Base-by-base conservation (phyloP, 352 stramenopile genomes). In the Globisporangium cystogenes region DNA sequence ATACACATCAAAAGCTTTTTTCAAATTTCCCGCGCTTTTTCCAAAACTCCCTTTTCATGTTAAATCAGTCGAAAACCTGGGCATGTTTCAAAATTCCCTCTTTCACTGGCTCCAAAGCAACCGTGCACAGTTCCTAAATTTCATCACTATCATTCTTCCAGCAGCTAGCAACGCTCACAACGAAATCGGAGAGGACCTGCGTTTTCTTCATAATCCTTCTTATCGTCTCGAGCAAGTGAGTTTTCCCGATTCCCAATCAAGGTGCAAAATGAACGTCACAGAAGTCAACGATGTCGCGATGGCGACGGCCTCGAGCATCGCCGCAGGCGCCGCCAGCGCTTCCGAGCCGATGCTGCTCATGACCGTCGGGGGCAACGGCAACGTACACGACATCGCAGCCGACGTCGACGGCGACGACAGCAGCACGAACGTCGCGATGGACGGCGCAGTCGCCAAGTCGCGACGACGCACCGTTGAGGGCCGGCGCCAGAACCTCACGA, bases 401-500 rank as follows among this genome's bases (percentile, higher is more conserved):
- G 12, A 18, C 14, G 33, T 10, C 33, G 33, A 39, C 33, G 33
- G 5, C 33, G 18, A 12, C 33, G 18, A 4, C 33, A 39, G 33
- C 33, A 39, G 12, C 33, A 12, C 12, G 10, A 16, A 18, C 33
- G 33, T 12, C 33, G 14, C 14, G 3, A 12, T 12, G 8, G 33
- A 18, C 33, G 26, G 26, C 5, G 26, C 26, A 5, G 26, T 29
- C 33, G 33, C 33, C 11, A 42, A 43, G 16, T 23, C 47, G 14
- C 47, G 29, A 20, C 47, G 47, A 0, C 47, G 47, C 7, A 20
- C 8, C 6, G 14, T 20, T 2, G 47, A 52, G 26, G 29, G 47
- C 3, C 54, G 33, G 26, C 55, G 55, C 12, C 48, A 44, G 24
- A 93, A 93, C 68, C 74, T 93, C 36, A 93, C 82, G 57, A 77